Evolutionary conservation across 768 basidiomycete species (phyloP).

Genomic region (Boletus rubropictus): DNA sequence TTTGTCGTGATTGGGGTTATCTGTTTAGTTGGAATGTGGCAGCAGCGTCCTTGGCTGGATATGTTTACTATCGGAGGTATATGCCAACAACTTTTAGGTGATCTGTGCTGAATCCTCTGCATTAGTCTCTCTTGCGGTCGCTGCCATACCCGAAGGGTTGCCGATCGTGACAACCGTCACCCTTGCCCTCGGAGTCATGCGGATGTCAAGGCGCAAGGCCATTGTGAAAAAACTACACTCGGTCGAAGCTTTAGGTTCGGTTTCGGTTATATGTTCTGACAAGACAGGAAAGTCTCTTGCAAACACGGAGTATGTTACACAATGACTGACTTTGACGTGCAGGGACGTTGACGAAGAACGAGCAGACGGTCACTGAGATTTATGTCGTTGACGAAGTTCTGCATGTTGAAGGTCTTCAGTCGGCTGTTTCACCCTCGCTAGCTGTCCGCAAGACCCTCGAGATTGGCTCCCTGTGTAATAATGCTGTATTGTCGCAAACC

Average conservation of each 20-base stretch:
- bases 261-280: constrained; percentile 97
- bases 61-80: constrained; percentile 99
- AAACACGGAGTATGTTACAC: background rate
- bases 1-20: constrained; percentile 95
- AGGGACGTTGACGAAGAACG: constrained; percentile 93
- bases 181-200: constrained; percentile 85
- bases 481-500: constrained; percentile 58
- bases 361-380: constrained; percentile 87
- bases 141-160: constrained; percentile 93
- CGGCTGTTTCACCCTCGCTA: constrained; percentile 45
- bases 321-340: constrained; percentile 1
- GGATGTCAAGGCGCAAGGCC: constrained; percentile 92
- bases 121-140: constrained; percentile 93
- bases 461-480: constrained; percentile 87
- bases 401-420: constrained; percentile 47
- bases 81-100: constrained; percentile 16
- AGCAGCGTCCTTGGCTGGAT: constrained; percentile 84
- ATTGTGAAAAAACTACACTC: constrained; percentile 97
- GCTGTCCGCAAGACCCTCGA: constrained; percentile 73
- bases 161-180: constrained; percentile 98
- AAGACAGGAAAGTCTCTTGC: constrained; percentile 66
- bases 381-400: constrained; percentile 84
- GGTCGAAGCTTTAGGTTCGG: constrained; percentile 88
- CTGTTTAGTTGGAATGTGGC: constrained; percentile 81
- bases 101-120: constrained; percentile 12